Percentiles rank a stretch among this genome's conserved stretches.
These are phyloP conservation scores for Diversispora epigaea DNA, from an alignment of 192 early-diverging fungal genomes.

Conservation along the genomic window DNA sequence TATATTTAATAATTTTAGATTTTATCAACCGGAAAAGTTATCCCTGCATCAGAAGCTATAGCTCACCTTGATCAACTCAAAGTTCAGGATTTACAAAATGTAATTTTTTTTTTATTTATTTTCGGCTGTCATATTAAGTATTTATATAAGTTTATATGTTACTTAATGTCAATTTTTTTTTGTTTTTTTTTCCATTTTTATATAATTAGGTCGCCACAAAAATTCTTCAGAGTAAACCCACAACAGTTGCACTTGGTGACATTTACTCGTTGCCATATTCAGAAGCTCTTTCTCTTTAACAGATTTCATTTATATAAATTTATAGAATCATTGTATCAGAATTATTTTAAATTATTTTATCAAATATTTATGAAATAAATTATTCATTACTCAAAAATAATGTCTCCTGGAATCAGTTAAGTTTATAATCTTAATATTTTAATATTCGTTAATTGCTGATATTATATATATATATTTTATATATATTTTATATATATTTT, in stretches of 20 bases:
- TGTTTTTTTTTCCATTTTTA: background rate
- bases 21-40: constrained; percentile 33
- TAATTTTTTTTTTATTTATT: constrained; percentile 32
- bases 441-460: too few relatives aligned
- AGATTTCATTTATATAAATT: background rate
- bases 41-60: constrained; percentile 41
- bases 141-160: background rate
- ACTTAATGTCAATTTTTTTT: background rate
- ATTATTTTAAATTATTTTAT: background rate
- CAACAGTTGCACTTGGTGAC: constrained; percentile 77
- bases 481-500: too few relatives aligned
- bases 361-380: background rate
- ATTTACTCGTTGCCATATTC: constrained; percentile 69
- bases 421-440: too few relatives aligned
- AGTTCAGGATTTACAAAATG: constrained; percentile 61
- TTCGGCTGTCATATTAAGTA: background rate
- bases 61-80: constrained; percentile 56
- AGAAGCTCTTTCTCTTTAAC: constrained; percentile 57
- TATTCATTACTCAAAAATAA: too few relatives aligned
- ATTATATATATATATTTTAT: too few relatives aligned
- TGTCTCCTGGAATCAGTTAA: too few relatives aligned
- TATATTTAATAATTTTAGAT: constrained; percentile 42
- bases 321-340: background rate
- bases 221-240: constrained; percentile 68
- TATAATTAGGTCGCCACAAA: constrained; percentile 58